These are phyloP conservation scores for Leccinum uliginosum DNA, from an alignment of 768 basidiomycete species.

Conservation along the genomic window DNA sequence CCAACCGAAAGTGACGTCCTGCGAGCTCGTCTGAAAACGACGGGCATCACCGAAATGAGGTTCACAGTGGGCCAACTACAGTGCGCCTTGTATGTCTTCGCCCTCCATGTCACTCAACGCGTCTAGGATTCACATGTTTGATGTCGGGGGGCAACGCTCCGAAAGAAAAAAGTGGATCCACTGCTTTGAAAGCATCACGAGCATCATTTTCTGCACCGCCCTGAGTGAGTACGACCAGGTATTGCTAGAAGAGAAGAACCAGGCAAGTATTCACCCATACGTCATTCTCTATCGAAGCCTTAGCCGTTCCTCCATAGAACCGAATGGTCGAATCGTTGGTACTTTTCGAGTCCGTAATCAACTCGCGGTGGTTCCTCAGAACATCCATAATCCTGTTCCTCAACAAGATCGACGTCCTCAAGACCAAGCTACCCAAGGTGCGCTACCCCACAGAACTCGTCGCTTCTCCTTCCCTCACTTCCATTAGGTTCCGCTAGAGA, in stretches of 20 bases:
- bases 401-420: constrained; percentile 76
- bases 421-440: constrained; percentile 61
- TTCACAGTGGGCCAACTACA: constrained; percentile 66
- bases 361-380: constrained; percentile 72
- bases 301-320: constrained; percentile 40
- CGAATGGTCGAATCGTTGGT: constrained; percentile 72
- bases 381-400: constrained; percentile 65
- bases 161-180: constrained; percentile 84
- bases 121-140: constrained; percentile 63
- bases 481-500: constrained; percentile 62
- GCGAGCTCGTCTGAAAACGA: constrained; percentile 82
- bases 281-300: neutral
- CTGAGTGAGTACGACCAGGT: constrained; percentile 77
- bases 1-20: constrained; percentile 87
- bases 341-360: constrained; percentile 74
- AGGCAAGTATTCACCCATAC: constrained; percentile 15
- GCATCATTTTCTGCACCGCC: constrained; percentile 73
- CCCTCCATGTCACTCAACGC: neutral
- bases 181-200: constrained; percentile 76
- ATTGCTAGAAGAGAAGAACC: constrained; percentile 50
- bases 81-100: constrained; percentile 27
- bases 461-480: neutral
- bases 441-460: fast-evolving
- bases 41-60: constrained; percentile 86
- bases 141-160: constrained; percentile 75